Conservation (phyloP, 73 alveolate genomes). For the Effrenium voratum region DNA sequence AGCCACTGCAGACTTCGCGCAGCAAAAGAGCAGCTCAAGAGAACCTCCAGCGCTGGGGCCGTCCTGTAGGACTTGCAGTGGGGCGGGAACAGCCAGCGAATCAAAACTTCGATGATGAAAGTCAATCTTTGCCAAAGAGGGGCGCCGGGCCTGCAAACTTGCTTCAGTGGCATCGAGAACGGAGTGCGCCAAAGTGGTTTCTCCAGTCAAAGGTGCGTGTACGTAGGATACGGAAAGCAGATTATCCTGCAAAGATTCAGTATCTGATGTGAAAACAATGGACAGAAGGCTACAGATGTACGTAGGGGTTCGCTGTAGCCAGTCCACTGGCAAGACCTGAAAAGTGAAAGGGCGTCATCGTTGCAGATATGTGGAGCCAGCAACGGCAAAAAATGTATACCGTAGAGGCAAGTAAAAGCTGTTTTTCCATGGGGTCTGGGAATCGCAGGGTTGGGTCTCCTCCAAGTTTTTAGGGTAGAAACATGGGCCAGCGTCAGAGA, state of each 20-base stretch:
- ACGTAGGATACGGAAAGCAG: background rate
- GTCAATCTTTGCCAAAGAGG: background rate
- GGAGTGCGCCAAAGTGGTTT: background rate
- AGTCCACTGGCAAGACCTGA: background rate
- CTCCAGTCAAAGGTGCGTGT: background rate
- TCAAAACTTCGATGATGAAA: background rate
- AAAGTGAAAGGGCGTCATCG: background rate
- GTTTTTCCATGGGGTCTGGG: no score
- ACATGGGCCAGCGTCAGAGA: no score
- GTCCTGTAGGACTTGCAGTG: background rate
- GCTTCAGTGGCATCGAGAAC: background rate
- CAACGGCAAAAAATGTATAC: background rate
- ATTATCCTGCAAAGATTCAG: no score
- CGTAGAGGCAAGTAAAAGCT: background rate
- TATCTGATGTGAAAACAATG: background rate
- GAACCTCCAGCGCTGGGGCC: background rate
- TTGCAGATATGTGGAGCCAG: background rate
- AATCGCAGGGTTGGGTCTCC: no score
- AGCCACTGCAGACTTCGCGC: background rate
- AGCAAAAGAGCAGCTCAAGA: background rate
- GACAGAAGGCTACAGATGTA: background rate
- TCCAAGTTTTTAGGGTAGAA: no score
- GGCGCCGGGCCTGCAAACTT: background rate
- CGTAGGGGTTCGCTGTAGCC: background rate
- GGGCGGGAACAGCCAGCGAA: background rate